These are phyloP conservation scores for Hydrangea macrophylla DNA, from an alignment of 148 eudicot genomes.

Conservation along the genomic window DNA sequence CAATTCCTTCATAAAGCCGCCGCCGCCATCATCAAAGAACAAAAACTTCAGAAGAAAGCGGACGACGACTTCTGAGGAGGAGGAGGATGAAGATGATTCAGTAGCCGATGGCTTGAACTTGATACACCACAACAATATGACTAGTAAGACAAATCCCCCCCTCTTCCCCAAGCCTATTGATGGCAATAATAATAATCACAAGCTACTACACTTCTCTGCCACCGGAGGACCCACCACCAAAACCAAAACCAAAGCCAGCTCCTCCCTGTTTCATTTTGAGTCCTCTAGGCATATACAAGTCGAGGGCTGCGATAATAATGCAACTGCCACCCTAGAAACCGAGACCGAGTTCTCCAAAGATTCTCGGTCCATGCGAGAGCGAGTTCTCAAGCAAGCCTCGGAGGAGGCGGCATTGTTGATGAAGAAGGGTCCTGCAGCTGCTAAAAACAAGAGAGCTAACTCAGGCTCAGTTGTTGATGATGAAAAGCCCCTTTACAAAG, in stretches of 20 bases:
- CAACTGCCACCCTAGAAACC: conserved; percentile 93
- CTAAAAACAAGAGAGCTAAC: conserved; percentile 50
- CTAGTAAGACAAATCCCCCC: conserved; percentile 50
- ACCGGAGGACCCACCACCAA: conserved; percentile 52
- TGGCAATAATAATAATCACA: too few species aligned
- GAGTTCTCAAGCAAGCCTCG: conserved; percentile 81
- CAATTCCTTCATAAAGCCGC: conserved; percentile 80
- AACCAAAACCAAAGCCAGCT: conserved; percentile 32
- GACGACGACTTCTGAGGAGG: conserved; percentile 34
- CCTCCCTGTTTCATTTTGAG: conserved; percentile 60
- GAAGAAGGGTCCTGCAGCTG: too few species aligned
- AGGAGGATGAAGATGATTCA: conserved; percentile 39
- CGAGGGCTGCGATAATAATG: conserved; percentile 71
- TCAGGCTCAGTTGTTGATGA: too few species aligned
- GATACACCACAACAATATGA: too few species aligned
- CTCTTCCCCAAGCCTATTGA: conserved; percentile 24
- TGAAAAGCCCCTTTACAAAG: conserved; percentile 79
- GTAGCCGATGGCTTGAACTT: conserved; percentile 35
- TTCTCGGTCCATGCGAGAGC: conserved; percentile 79
- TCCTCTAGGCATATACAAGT: conserved; percentile 79
- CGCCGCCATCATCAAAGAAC: conserved; percentile 53
- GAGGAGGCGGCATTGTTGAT: conserved; percentile 59
- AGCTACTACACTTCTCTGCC: conserved; percentile 57
- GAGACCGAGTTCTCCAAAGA: conserved; percentile 83
- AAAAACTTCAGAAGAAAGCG: conserved; percentile 80